Conservation (phyloP, 1,139 yeast species). For the Maudiozyma humilis region DNA sequence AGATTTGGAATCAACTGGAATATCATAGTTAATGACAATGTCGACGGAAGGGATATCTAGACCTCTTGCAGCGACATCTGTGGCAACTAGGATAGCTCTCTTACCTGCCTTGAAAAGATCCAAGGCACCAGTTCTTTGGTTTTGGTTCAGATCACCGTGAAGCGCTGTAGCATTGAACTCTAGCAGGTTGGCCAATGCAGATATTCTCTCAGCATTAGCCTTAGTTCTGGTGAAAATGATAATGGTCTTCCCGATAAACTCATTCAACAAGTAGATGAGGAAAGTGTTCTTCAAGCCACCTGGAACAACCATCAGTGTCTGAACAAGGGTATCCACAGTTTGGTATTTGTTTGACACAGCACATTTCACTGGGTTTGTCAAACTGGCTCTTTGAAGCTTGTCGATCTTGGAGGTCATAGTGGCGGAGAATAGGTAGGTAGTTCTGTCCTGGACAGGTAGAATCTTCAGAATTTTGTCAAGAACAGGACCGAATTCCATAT, state of each 20-base stretch:
- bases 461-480: slow-evolving; percentile 76
- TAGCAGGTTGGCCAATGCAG: slow-evolving; percentile 67
- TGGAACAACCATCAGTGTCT: slow-evolving; percentile 83
- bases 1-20: slow-evolving; percentile 97
- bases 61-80: slow-evolving; percentile 98
- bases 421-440: slow-evolving; percentile 86
- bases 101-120: slow-evolving; percentile 86
- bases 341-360: slow-evolving; percentile 84
- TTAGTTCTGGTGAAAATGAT: slow-evolving; percentile 91
- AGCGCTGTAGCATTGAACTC: slow-evolving; percentile 89
- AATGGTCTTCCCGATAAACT: slow-evolving; percentile 74
- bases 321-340: slow-evolving; percentile 87
- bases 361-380: slow-evolving; percentile 80
- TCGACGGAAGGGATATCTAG: slow-evolving; percentile 94
- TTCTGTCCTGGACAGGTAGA: slow-evolving; percentile 65
- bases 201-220: slow-evolving; percentile 88
- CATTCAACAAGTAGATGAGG: slow-evolving; percentile 73
- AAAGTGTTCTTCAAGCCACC: slow-evolving; percentile 89
- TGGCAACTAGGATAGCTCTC: slow-evolving; percentile 78
- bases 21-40: slow-evolving; percentile 84
- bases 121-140: slow-evolving; percentile 85
- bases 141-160: slow-evolving; percentile 89
- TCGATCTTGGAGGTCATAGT: slow-evolving; percentile 95
- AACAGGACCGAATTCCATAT: slow-evolving; percentile 95
- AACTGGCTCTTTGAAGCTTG: slow-evolving; percentile 86